These are phyloP conservation scores for Botrytis deweyae DNA, from an alignment of 2,329 filamentous ascomycete species.

Conservation along the genomic window DNA sequence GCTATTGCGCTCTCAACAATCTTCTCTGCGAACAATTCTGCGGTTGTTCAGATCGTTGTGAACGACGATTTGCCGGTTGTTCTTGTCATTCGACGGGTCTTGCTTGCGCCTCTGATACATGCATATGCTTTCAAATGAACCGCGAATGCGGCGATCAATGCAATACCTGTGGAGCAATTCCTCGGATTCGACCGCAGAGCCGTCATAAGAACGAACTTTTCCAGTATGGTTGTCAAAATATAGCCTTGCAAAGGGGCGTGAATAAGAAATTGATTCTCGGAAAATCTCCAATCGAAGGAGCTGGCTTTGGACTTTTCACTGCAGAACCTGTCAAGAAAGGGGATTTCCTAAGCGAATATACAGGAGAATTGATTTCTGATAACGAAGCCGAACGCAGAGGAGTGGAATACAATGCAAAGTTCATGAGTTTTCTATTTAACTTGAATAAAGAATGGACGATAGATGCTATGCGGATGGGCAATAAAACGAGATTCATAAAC, in stretches of 20 bases:
- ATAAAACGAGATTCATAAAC: slow-evolving; percentile 82
- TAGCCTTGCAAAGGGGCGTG: slow-evolving; percentile 65
- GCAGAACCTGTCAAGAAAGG: slow-evolving; percentile 47
- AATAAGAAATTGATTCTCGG: slow-evolving; percentile 67
- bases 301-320: slow-evolving; percentile 74
- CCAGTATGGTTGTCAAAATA: slow-evolving; percentile 67
- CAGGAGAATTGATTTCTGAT: slow-evolving; percentile 65
- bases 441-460: slow-evolving; percentile 53
- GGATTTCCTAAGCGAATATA: slow-evolving; percentile 80
- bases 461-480: slow-evolving; percentile 74
- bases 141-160: slow-evolving; percentile 82
- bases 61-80: slow-evolving; percentile 65
- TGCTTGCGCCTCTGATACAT: slow-evolving; percentile 58
- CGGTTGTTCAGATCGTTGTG: slow-evolving; percentile 59
- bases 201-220: slow-evolving; percentile 57
- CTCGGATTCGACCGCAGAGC: slow-evolving; percentile 69
- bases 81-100: slow-evolving; percentile 61
- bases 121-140: slow-evolving; percentile 69
- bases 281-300: slow-evolving; percentile 63
- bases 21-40: slow-evolving; percentile 75
- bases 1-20: slow-evolving; percentile 59
- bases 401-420: slow-evolving; percentile 41
- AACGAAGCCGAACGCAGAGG: slow-evolving; percentile 37
- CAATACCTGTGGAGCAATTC: slow-evolving; percentile 64
- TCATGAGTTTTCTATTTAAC: slow-evolving; percentile 50